A percentile compares a stretch with the other conserved stretches of the same genome.
Evolutionary conservation across 805 yeast genomes (phyloP).

Genomic region (Zygotorulaspora florentina): DNA sequence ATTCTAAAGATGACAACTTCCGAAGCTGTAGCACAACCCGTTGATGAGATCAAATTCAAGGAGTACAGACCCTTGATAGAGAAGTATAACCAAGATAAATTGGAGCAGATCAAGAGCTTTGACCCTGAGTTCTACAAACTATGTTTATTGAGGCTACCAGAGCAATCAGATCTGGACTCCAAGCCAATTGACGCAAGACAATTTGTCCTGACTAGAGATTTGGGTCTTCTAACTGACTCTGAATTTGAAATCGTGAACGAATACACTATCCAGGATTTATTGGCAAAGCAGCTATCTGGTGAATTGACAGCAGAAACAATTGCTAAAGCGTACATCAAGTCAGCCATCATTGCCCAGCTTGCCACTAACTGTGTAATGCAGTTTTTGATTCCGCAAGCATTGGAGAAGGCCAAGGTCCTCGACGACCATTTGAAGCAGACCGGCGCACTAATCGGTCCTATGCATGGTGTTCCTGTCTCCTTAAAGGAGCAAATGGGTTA

Average conservation of each 20-base stretch:
- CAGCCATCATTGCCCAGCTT: slow-evolving; percentile 61
- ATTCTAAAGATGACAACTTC: slow-evolving; percentile 4
- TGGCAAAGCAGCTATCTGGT: slow-evolving; percentile 43
- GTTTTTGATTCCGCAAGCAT: slow-evolving; percentile 61
- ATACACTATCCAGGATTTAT: slow-evolving; percentile 39
- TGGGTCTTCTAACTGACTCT: slow-evolving; percentile 27
- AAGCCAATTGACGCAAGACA: slow-evolving; percentile 22
- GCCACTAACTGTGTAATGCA: slow-evolving; percentile 58
- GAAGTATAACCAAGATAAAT: slow-evolving; percentile 21
- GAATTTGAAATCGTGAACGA: slow-evolving; percentile 45
- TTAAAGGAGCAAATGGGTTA: slow-evolving; percentile 61
- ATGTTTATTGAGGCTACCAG: slow-evolving; percentile 19
- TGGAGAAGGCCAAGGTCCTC: slow-evolving; percentile 49
- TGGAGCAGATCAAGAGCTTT: slow-evolving; percentile 20
- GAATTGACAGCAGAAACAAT: slow-evolving; percentile 48
- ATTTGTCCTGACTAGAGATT: slow-evolving; percentile 15
- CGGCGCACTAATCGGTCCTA: slow-evolving; percentile 57
- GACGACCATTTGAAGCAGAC: slow-evolving; percentile 48
- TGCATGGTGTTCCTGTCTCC: slow-evolving; percentile 68
- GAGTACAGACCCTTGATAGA: slow-evolving; percentile 20
- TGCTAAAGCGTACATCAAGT: slow-evolving; percentile 59
- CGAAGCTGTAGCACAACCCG: slow-evolving; percentile 1
- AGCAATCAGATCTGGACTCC: slow-evolving; percentile 20
- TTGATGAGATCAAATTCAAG: slow-evolving; percentile 11
- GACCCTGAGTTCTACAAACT: slow-evolving; percentile 21